Conservation (phyloP, 805 yeast species). For the Schwanniomyces vanrijiae region DNA sequence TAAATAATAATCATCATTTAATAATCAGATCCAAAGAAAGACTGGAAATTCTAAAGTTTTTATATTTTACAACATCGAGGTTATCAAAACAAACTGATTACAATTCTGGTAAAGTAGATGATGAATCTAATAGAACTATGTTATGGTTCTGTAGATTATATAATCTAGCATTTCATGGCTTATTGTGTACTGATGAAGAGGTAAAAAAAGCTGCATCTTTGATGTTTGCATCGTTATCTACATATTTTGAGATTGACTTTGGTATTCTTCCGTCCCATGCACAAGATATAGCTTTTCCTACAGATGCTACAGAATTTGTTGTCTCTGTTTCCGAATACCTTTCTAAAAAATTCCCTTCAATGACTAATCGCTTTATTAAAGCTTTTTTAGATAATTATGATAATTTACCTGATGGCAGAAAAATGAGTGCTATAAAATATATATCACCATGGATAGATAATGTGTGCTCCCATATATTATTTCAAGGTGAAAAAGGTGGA, state of each 20-base stretch:
- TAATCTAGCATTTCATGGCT: slow-evolving; percentile 65
- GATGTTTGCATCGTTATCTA: slow-evolving; percentile 60
- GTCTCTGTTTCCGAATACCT: slow-evolving; percentile 55
- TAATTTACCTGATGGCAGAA: slow-evolving; percentile 30
- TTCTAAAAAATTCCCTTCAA: slow-evolving; percentile 54
- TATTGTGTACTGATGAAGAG: slow-evolving; percentile 57
- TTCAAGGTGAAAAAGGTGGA: slow-evolving; percentile 57
- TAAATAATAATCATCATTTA: slow-evolving; percentile 25
- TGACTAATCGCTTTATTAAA: slow-evolving; percentile 60
- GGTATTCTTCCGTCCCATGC: slow-evolving; percentile 58
- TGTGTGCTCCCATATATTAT: slow-evolving; percentile 56
- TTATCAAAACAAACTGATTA: slow-evolving; percentile 34
- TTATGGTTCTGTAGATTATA: slow-evolving; percentile 58
- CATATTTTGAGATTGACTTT: slow-evolving; percentile 56
- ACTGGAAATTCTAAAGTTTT: slow-evolving; percentile 65
- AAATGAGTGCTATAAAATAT: slow-evolving; percentile 48
- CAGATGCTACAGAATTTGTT: slow-evolving; percentile 62
- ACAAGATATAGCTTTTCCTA: slow-evolving; percentile 65
- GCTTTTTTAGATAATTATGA: slow-evolving; percentile 48
- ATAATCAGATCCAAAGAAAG: slow-evolving; percentile 35
- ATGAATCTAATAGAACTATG: slow-evolving; percentile 13
- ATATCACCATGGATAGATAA: slow-evolving; percentile 76
- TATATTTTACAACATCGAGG: slow-evolving; percentile 65
- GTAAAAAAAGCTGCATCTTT: slow-evolving; percentile 65
- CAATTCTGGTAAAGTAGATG: slow-evolving; percentile 16